Evolutionary conservation across 164 flowering plant species (phyloP).

Genomic region (Aristolochia fimbriata): DNA sequence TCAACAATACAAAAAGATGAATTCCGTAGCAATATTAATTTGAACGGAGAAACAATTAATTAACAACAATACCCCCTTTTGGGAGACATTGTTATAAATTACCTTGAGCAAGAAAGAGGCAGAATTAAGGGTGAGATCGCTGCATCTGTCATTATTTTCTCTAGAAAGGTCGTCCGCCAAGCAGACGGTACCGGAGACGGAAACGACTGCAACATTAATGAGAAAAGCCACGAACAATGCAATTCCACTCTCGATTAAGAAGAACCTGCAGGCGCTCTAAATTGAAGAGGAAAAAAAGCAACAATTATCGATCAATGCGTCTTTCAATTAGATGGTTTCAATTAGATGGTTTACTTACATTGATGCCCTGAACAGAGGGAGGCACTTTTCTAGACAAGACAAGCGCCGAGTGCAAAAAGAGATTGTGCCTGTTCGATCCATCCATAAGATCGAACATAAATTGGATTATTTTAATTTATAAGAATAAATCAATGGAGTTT

Average conservation of each 20-base stretch:
- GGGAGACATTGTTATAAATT: too few relatives aligned
- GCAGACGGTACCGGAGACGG: conserved; percentile 73
- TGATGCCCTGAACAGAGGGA: conserved; percentile 51
- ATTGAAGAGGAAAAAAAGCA: conserved; percentile 1
- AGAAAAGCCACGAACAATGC: conserved; percentile 70
- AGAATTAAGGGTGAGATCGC: conserved; percentile 51
- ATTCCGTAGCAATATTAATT: too few relatives aligned
- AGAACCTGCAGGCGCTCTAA: conserved; percentile 76
- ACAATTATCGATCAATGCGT: neutral
- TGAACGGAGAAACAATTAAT: too few relatives aligned
- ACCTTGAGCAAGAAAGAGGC: conserved; percentile 88
- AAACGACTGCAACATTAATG: conserved; percentile 62
- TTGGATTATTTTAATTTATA: too few relatives aligned
- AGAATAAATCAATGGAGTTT: too few relatives aligned
- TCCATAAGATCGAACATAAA: too few relatives aligned
- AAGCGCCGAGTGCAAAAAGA: conserved; percentile 86
- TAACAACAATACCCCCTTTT: too few relatives aligned
- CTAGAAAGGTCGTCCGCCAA: conserved; percentile 22
- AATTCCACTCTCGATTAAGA: conserved; percentile 72
- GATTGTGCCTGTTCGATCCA: conserved; percentile 56
- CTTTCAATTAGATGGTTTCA: neutral
- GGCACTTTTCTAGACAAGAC: conserved; percentile 85
- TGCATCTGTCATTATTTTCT: conserved; percentile 26
- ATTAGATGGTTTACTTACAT: conserved; percentile 32
- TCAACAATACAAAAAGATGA: too few relatives aligned